phyloP scores from a whole-genome alignment of 805 yeast species.

The Yamadazyma kitorensis region DNA sequence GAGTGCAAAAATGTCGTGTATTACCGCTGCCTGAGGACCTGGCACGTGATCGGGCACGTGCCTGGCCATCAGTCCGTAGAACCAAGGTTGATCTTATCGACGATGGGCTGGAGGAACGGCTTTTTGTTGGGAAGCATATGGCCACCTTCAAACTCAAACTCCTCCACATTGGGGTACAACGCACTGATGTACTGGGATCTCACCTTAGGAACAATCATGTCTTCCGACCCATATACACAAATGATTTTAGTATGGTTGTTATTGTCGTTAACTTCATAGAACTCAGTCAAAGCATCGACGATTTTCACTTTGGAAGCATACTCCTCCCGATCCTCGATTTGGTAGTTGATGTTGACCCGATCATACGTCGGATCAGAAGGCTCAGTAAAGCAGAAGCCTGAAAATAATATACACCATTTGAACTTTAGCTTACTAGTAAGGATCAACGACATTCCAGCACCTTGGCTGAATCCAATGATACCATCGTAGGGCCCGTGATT shows the following conservation, averaged over 20 bases:
- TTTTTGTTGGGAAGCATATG: slow-evolving; percentile 33
- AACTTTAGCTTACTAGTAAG: slow-evolving; percentile 24
- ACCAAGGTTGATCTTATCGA: slow-evolving; percentile 16
- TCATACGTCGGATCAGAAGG: slow-evolving; percentile 16
- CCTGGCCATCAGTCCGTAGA: too few species aligned
- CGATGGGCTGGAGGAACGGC: slow-evolving; percentile 16
- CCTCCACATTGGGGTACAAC: slow-evolving; percentile 16
- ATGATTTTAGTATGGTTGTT: slow-evolving; percentile 21
- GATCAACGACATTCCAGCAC: slow-evolving; percentile 37
- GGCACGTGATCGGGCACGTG: too few species aligned
- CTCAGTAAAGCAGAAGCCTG: slow-evolving; percentile 36
- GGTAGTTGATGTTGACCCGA: slow-evolving; percentile 15
- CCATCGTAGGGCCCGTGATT: slow-evolving; percentile 42
- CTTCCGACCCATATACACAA: slow-evolving; percentile 29
- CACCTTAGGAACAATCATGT: slow-evolving; percentile 30
- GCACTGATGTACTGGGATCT: slow-evolving; percentile 24
- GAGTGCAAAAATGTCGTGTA: too few species aligned
- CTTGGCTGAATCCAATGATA: slow-evolving; percentile 42
- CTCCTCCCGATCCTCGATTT: slow-evolving; percentile 21
- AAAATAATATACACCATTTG: slow-evolving; percentile 23
- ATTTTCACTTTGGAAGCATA: slow-evolving; percentile 20
- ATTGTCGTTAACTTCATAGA: slow-evolving; percentile 16
- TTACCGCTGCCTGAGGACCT: too few species aligned
- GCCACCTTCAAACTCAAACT: slow-evolving; percentile 33
- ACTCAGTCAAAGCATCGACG: slow-evolving; percentile 17